Percentiles rank a stretch among this genome's conserved stretches.
Evolutionary conservation across 306 rosid species (phyloP).

Genomic region (Acacia acuminata): DNA sequence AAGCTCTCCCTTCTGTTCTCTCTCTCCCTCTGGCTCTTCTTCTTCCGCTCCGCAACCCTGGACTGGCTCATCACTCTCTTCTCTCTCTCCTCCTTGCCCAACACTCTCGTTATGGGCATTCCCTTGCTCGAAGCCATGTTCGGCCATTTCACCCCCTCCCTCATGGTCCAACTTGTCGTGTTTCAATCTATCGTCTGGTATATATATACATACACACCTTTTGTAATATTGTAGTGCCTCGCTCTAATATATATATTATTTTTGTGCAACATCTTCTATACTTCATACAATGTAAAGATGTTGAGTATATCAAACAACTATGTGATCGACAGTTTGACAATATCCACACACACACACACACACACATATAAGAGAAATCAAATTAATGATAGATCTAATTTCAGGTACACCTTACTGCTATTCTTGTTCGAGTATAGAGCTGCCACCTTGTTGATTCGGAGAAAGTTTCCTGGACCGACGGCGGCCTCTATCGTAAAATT

Average conservation of each 20-base stretch:
- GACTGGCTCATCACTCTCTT: constrained; percentile 91
- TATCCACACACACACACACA: too few species aligned
- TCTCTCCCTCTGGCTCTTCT: constrained; percentile 52
- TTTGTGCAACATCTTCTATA: not conserved
- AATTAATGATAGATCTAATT: not conserved
- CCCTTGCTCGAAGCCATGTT: constrained; percentile 90
- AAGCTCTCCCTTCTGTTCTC: constrained; percentile 54
- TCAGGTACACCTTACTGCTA: constrained; percentile 64
- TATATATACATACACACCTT: too few species aligned
- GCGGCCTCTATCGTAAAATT: constrained; percentile 73
- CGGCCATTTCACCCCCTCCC: constrained; percentile 63
- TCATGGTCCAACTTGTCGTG: constrained; percentile 89
- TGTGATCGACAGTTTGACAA: not conserved
- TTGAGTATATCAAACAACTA: not conserved
- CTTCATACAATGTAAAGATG: not conserved
- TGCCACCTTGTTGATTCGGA: constrained; percentile 39
- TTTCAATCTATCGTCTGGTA: constrained; percentile 90
- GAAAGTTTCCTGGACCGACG: constrained; percentile 64
- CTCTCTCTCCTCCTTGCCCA: constrained; percentile 77
- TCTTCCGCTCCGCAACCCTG: constrained; percentile 54
- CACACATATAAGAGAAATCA: not conserved
- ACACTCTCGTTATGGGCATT: constrained; percentile 89
- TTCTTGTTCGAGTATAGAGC: constrained; percentile 84
- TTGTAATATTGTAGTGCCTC: too few species aligned
- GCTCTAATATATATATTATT: too few species aligned